Conservation (phyloP, 345 rosid genomes). For the Kandelia obovata region DNA sequence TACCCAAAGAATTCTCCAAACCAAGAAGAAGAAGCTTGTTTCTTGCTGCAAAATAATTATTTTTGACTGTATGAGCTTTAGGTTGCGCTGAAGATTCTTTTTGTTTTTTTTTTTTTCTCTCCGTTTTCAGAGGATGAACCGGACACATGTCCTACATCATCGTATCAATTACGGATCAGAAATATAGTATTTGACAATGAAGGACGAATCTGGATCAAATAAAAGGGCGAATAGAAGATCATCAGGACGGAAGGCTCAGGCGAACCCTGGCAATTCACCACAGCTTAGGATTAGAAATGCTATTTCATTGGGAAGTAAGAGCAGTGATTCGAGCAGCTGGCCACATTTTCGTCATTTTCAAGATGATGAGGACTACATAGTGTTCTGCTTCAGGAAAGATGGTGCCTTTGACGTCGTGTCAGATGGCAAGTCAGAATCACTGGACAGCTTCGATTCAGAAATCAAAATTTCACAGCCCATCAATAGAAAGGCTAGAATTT, state of each 20-base stretch:
- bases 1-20: slow-evolving; percentile 13
- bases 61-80: not conserved
- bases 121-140: slow-evolving; percentile 37
- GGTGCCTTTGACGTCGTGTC: slow-evolving; percentile 14
- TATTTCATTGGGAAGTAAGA: not conserved
- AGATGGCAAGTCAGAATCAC: not conserved
- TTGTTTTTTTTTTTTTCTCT: slow-evolving; percentile 1
- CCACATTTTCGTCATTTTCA: not conserved
- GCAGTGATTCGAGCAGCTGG: slow-evolving; percentile 6
- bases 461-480: not conserved
- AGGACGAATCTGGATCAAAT: slow-evolving; percentile 17
- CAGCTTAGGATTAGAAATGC: slow-evolving; percentile 16
- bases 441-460: not conserved
- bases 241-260: slow-evolving; percentile 6
- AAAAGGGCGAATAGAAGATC: slow-evolving; percentile 22
- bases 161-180: slow-evolving; percentile 14
- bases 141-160: slow-evolving; percentile 19
- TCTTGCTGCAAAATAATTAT: not conserved
- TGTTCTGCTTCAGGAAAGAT: slow-evolving; percentile 10
- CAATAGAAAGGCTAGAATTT: no score
- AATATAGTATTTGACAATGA: slow-evolving; percentile 14
- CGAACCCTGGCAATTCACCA: slow-evolving; percentile 23
- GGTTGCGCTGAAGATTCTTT: no score
- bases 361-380: slow-evolving; percentile 4
- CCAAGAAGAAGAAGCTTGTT: not conserved